Conservation (phyloP, 768 basidiomycete species). For the Dentipellis sp. region DNA sequence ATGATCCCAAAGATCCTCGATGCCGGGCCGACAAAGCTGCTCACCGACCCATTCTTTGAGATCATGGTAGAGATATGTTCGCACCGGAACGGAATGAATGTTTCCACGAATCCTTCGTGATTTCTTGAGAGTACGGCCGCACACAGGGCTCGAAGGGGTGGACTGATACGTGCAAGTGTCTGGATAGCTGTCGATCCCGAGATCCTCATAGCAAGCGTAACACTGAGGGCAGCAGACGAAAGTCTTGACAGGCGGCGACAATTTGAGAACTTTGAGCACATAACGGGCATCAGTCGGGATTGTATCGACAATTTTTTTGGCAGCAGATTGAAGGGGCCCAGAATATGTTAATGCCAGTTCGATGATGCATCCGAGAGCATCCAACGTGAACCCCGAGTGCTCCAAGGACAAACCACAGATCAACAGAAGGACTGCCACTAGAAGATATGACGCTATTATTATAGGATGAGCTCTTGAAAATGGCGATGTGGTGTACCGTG, state of each 20-base stretch:
- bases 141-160: neutral
- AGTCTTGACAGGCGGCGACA: neutral
- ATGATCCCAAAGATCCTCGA: neutral
- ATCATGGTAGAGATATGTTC: conserved; percentile 1
- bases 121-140: neutral
- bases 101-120: neutral
- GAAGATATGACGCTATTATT: too few species aligned
- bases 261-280: neutral
- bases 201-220: neutral
- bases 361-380: too few species aligned
- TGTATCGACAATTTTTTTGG: neutral
- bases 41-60: conserved; percentile 2
- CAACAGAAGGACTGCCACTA: too few species aligned
- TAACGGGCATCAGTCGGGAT: neutral
- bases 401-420: too few species aligned
- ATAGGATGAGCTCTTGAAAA: too few species aligned
- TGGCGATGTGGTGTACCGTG: too few species aligned
- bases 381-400: too few species aligned
- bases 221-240: conserved; percentile 2
- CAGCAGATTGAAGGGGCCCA: neutral
- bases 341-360: too few species aligned
- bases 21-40: neutral
- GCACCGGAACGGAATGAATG: neutral
- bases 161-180: neutral
- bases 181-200: neutral